These are phyloP conservation scores for Cyphellophora europaea DNA, from an alignment of 2,329 filamentous ascomycete species.

Conservation along the genomic window DNA sequence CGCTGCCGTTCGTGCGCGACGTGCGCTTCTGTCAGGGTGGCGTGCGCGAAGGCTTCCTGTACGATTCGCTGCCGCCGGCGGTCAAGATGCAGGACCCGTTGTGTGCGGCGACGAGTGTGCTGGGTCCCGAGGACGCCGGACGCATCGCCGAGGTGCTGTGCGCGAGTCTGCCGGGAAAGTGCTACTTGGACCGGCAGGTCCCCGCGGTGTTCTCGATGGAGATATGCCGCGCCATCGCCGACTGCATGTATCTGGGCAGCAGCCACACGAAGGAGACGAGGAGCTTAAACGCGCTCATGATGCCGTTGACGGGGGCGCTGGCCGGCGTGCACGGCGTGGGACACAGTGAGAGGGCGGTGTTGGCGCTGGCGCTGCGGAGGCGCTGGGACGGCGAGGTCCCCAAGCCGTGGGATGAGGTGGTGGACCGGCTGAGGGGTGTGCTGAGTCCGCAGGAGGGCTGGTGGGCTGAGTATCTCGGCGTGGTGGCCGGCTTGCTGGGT, in stretches of 20 bases:
- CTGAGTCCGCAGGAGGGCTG: constrained; percentile 26
- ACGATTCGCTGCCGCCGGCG: constrained; percentile 44
- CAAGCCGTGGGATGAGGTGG: constrained; percentile 1
- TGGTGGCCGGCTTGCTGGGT: constrained; percentile 22
- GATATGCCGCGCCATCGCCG: constrained; percentile 23
- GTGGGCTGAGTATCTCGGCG: constrained; percentile 25
- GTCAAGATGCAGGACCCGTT: constrained; percentile 60
- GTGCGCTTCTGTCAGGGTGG: constrained; percentile 83
- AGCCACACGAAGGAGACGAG: constrained; percentile 25
- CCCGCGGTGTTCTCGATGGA: constrained; percentile 20
- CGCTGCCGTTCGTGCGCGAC: constrained; percentile 53
- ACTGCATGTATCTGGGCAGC: constrained; percentile 25
- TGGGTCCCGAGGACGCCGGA: constrained; percentile 29
- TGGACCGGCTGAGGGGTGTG: constrained; percentile 22
- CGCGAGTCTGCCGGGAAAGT: constrained; percentile 32
- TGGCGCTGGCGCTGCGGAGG: constrained; percentile 25
- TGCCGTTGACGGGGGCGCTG: constrained; percentile 24
- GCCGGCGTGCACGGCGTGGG: constrained; percentile 25
- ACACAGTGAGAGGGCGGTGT: constrained; percentile 24
- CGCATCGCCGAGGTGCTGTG: constrained; percentile 41
- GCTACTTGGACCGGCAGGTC: constrained; percentile 17
- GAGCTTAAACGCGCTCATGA: constrained; percentile 23
- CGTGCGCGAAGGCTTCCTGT: constrained; percentile 74
- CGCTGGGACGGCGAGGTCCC: constrained; percentile 21
- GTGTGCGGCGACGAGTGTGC: constrained; percentile 45